phyloP scores from a whole-genome alignment of 164 flowering plant species.

The Vitis amurensis region DNA sequence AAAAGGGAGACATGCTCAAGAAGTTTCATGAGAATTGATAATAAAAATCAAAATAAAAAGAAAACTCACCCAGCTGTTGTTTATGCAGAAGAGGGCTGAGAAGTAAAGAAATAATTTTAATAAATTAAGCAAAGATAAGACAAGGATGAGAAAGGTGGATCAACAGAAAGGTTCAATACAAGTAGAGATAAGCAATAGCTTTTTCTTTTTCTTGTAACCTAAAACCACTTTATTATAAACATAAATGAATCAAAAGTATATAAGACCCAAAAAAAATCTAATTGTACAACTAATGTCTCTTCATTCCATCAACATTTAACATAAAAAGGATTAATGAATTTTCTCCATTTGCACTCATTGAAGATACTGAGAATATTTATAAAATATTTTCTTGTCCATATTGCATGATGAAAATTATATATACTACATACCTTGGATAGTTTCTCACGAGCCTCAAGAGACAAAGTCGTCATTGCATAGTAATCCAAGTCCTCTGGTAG shows the following conservation, averaged over 20 bases:
- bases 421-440: conserved; percentile 67
- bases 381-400: not conserved
- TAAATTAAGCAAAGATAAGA: not conserved
- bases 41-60: too few species aligned
- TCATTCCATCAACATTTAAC: not conserved
- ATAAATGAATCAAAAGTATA: not conserved
- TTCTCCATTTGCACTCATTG: too few species aligned
- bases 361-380: not conserved
- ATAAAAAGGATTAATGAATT: not conserved
- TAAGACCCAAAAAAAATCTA: not conserved
- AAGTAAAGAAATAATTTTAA: not conserved
- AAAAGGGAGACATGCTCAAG: too few species aligned
- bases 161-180: too few species aligned
- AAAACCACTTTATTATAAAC: too few species aligned
- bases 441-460: conserved; percentile 87
- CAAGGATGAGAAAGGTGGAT: not conserved
- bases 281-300: conserved; percentile 4
- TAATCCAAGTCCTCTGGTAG: conserved; percentile 89
- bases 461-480: conserved; percentile 76
- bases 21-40: too few species aligned
- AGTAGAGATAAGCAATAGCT: too few species aligned
- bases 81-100: too few species aligned
- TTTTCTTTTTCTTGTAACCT: too few species aligned
- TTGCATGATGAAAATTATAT: not conserved
- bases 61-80: too few species aligned